Percentiles rank a stretch among this genome's conserved stretches.
Evolutionary conservation across 2,329 filamentous ascomycete species (phyloP).

Genomic region (Paracoccidioides brasiliensis): DNA sequence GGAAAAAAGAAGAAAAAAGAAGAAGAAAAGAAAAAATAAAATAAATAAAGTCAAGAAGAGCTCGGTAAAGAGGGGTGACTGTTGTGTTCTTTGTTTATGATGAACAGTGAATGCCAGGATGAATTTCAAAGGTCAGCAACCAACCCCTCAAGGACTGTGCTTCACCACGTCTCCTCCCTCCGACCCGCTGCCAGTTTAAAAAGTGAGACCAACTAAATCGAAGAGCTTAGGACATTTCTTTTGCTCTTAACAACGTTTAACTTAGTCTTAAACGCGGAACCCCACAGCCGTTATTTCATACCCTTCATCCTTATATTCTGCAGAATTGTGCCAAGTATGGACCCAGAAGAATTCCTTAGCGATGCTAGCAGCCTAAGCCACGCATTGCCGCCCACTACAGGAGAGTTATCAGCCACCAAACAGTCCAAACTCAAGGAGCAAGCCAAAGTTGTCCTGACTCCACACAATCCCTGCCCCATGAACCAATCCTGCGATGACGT

Average conservation of each 20-base stretch:
- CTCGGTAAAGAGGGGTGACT: constrained; percentile 4
- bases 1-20: too few species aligned
- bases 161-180: not conserved
- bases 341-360: not conserved
- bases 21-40: constrained; percentile 2
- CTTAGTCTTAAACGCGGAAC: not conserved
- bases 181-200: not conserved
- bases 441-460: not conserved
- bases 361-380: not conserved
- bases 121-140: not conserved
- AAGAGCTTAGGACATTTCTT: not conserved
- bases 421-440: not conserved
- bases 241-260: not conserved
- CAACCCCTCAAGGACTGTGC: not conserved
- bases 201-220: not conserved
- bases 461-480: not conserved
- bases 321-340: not conserved
- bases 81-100: constrained; percentile 8
- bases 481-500: not conserved
- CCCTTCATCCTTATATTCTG: not conserved
- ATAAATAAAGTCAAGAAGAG: too few species aligned
- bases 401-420: not conserved
- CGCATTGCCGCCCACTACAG: not conserved
- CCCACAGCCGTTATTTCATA: not conserved
- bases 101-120: constrained; percentile 5